These are phyloP conservation scores for Isabelozyma gotoi DNA, from an alignment of 805 yeast species.

Conservation along the genomic window DNA sequence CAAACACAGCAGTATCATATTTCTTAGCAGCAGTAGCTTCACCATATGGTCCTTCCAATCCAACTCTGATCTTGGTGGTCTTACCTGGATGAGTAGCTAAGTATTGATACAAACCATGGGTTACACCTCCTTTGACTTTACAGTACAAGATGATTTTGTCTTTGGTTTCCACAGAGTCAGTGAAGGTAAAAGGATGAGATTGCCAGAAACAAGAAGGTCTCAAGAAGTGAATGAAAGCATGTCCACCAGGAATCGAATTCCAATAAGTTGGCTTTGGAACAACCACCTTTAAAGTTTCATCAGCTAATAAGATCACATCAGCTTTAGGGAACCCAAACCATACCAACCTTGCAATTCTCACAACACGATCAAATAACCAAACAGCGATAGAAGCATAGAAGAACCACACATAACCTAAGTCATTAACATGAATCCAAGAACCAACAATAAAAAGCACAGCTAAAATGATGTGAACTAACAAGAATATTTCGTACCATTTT, in stretches of 20 bases:
- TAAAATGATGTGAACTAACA: constrained; percentile 31
- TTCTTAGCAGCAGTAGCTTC: constrained; percentile 45
- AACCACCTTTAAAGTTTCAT: constrained; percentile 36
- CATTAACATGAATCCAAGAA: constrained; percentile 41
- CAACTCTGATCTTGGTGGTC: constrained; percentile 25
- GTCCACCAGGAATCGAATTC: constrained; percentile 40
- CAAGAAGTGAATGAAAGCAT: constrained; percentile 38
- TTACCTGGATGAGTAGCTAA: constrained; percentile 28
- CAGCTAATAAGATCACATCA: constrained; percentile 25
- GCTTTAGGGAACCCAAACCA: constrained; percentile 37
- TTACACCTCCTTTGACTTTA: constrained; percentile 38
- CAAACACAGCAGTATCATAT: constrained; percentile 54
- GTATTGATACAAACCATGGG: constrained; percentile 27
- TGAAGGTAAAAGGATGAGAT: constrained; percentile 43
- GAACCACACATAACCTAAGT: constrained; percentile 29
- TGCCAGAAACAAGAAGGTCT: constrained; percentile 39
- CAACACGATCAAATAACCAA: constrained; percentile 37
- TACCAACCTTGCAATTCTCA: constrained; percentile 25
- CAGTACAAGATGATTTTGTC: constrained; percentile 26
- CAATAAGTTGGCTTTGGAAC: constrained; percentile 37
- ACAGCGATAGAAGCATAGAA: constrained; percentile 32
- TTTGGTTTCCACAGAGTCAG: constrained; percentile 20
- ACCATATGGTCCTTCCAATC: constrained; percentile 73
- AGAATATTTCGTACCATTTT: constrained; percentile 36
- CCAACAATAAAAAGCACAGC: constrained; percentile 46